phyloP scores from a whole-genome alignment of 768 basidiomycete genomes.

The Lyophyllum shimeji region DNA sequence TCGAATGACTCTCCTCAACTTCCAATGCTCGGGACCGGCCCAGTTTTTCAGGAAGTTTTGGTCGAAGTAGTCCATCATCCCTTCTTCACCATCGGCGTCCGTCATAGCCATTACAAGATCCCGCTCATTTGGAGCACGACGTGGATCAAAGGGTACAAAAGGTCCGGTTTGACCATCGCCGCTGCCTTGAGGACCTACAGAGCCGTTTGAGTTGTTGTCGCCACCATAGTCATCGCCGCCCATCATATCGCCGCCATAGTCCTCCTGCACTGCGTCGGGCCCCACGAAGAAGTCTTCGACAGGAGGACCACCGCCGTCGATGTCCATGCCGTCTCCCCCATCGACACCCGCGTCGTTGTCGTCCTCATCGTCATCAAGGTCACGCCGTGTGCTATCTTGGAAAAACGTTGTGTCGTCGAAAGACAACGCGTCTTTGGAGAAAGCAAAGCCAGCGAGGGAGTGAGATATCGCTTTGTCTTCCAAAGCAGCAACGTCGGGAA shows the following conservation, averaged over 20 bases:
- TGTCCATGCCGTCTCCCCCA: conserved; percentile 39
- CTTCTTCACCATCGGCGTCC: conserved; percentile 53
- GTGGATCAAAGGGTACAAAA: conserved; percentile 83
- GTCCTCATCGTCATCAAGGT: conserved; percentile 45
- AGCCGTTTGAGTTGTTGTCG: conserved; percentile 42
- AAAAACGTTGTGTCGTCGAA: conserved; percentile 66
- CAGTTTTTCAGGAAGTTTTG: conserved; percentile 86
- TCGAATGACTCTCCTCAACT: conserved; percentile 77
- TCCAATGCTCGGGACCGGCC: conserved; percentile 99
- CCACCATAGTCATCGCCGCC: conserved; percentile 39
- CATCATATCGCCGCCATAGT: conserved; percentile 23
- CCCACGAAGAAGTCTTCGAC: conserved; percentile 72
- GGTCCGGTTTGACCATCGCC: conserved; percentile 43
- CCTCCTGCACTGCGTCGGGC: conserved; percentile 40
- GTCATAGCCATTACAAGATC: conserved; percentile 89
- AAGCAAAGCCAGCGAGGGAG: conserved; percentile 80
- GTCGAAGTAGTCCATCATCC: conserved; percentile 88
- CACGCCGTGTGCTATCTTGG: conserved; percentile 47
- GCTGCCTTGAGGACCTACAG: conserved; percentile 42
- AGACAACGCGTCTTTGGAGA: conserved; percentile 63
- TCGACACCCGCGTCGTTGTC: conserved; percentile 36
- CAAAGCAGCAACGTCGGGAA: conserved; percentile 66
- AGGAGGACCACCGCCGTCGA: conserved; percentile 38
- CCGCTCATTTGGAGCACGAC: conserved; percentile 69
- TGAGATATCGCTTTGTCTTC: conserved; percentile 76